Base-by-base conservation (phyloP, 129 eudicot genomes). In the Ambrosia trifida region DNA sequence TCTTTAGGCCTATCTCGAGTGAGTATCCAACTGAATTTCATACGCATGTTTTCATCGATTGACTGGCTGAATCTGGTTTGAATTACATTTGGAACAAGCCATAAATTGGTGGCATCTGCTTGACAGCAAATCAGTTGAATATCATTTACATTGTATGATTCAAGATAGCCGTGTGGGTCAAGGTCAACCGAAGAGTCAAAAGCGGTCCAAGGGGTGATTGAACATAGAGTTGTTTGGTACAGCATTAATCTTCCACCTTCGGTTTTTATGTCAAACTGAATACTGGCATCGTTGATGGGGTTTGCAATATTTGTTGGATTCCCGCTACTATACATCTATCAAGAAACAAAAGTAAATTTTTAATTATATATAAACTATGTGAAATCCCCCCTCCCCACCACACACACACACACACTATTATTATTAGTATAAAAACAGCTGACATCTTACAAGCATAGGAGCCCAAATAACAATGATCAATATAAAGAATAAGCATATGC, bases 281-380 rank as follows among this genome's bases (percentile, higher is more conserved):
- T 82, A 69, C 80, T 84, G 43, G 82, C 88, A 19, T 84, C 88
- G 61, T 84, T 84, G 60, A 84, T 80, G 5, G 88, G 88, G 69
- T 84, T 80, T 12, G 88, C 88, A 18, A 84, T 80, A 78, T 84
- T 84, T 57, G 88, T 80, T 56, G 88, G 88, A 41, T 84, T 84
- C 43, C 88, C 88, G 56, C 88, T 84, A 70, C 88, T 84, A 74
- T 84, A 84, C 88, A 84, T 84, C 88, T 84, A 80, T 17, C 32
- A 68, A 49, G 36, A 40, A 66, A 66, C 50, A 66, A 18, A 63
- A 4, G 18, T 7, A 62, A 45, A 9, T 18, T 53, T 38, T 70
- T 18, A 62, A 20, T 16, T 33, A 13, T 12, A 5, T 3, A 43
- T 32, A 61, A 45, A 44, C 40, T 60, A 41, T 10, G 44, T 72